phyloP scores from a whole-genome alignment of 495 filamentous ascomycete genomes.

The Aspergillus wentii region DNA sequence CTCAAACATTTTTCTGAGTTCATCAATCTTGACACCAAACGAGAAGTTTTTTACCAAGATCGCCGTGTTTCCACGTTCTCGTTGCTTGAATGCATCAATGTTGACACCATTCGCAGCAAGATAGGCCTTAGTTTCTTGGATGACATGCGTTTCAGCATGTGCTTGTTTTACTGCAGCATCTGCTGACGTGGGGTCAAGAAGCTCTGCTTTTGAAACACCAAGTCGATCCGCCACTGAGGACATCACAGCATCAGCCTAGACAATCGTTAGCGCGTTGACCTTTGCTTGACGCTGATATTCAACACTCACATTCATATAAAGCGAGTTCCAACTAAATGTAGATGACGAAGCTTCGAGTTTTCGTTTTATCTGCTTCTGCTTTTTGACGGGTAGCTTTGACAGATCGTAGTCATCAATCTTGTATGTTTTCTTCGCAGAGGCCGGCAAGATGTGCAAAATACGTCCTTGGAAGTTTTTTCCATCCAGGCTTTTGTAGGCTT shows the following conservation, averaged over 20 bases:
- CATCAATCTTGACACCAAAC: slow-evolving; percentile 62
- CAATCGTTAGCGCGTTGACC: slow-evolving; percentile 21
- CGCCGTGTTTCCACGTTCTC: slow-evolving; percentile 75
- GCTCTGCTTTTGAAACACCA: slow-evolving; percentile 80
- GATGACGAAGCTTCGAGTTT: slow-evolving; percentile 70
- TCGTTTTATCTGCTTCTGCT: slow-evolving; percentile 83
- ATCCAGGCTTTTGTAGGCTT: slow-evolving; percentile 71
- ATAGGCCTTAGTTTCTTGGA: slow-evolving; percentile 92
- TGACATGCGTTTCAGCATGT: slow-evolving; percentile 91
- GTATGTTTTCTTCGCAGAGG: slow-evolving; percentile 70
- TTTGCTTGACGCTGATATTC: not conserved
- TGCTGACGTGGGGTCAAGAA: slow-evolving; percentile 89
- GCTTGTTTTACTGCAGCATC: slow-evolving; percentile 95
- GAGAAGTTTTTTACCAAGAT: slow-evolving; percentile 96
- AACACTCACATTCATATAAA: slow-evolving; percentile 85
- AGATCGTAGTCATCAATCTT: slow-evolving; percentile 82
- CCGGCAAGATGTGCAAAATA: slow-evolving; percentile 82
- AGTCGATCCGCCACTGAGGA: slow-evolving; percentile 82
- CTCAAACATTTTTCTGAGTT: slow-evolving; percentile 48
- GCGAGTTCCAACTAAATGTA: slow-evolving; percentile 92
- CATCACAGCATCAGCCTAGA: slow-evolving; percentile 79
- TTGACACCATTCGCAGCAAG: slow-evolving; percentile 84
- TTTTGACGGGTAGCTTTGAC: slow-evolving; percentile 86
- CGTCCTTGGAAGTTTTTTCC: slow-evolving; percentile 85
- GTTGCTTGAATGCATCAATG: slow-evolving; percentile 80